Evolutionary conservation across 148 eudicot genomes (phyloP).

Genomic region (Fagopyrum homotropicum): DNA sequence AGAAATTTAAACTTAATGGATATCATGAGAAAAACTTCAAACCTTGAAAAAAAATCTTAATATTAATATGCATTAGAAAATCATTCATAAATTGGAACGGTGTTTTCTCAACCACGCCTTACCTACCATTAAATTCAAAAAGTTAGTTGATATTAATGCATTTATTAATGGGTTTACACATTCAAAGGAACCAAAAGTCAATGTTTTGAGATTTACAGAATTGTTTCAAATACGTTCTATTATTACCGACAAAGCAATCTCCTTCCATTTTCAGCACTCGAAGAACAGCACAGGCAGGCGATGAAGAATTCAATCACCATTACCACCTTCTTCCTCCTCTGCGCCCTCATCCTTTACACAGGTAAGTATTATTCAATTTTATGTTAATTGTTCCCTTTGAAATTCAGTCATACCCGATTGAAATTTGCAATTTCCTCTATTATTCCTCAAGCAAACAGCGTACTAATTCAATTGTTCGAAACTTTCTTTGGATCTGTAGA

Average conservation of each 20-base stretch:
- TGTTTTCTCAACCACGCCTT: background rate
- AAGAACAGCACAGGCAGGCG: background rate
- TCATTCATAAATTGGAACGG: background rate
- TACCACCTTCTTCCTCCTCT: constrained; percentile 2
- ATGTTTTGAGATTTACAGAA: background rate
- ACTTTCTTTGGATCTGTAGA: constrained; percentile 8
- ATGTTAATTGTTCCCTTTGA: background rate
- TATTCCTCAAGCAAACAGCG: background rate
- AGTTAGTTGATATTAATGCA: background rate
- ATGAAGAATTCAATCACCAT: background rate
- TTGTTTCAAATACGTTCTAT: too few species aligned
- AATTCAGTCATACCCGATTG: background rate
- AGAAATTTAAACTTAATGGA: too few species aligned
- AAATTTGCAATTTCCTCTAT: background rate
- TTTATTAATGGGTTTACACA: background rate
- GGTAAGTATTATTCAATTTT: background rate
- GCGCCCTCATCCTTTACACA: constrained; percentile 4
- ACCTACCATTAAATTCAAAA: background rate
- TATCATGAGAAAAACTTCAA: too few species aligned
- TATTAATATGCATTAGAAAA: too few species aligned
- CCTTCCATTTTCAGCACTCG: background rate
- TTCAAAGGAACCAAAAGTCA: background rate
- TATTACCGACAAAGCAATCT: background rate
- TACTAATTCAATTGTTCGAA: background rate
- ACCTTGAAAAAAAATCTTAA: too few species aligned